These are phyloP conservation scores for Skeletonema menzelii DNA, from an alignment of 108 stramenopile species.

Conservation along the genomic window DNA sequence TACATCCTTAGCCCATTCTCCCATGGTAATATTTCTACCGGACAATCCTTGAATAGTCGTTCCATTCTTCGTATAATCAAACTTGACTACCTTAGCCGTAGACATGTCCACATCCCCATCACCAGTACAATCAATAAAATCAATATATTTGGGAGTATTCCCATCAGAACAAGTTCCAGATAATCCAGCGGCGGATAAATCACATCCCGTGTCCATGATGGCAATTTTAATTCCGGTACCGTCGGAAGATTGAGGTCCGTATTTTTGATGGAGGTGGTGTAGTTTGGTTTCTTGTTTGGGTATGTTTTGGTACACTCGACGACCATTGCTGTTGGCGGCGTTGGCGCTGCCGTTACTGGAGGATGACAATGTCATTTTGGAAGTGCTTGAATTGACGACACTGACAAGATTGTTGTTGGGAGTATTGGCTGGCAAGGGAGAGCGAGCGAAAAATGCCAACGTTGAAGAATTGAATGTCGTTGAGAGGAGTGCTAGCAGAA, in stretches of 20 bases:
- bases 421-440: too few species aligned
- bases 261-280: conserved; percentile 35
- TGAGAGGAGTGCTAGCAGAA: too few species aligned
- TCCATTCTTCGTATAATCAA: conserved; percentile 4
- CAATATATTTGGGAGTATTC: conserved; percentile 69
- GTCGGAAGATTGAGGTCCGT: conserved; percentile 61
- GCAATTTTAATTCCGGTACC: conserved; percentile 81
- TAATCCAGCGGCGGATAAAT: conserved; percentile 76
- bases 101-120: conserved; percentile 83
- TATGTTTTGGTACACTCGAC: conserved; percentile 3
- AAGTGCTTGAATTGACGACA: too few species aligned
- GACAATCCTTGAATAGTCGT: conserved; percentile 49
- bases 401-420: too few species aligned
- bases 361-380: too few species aligned
- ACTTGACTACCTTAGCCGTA: conserved; percentile 11
- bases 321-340: too few species aligned
- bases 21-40: conserved; percentile 46
- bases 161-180: conserved; percentile 53
- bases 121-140: conserved; percentile 91
- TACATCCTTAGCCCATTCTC: conserved; percentile 16
- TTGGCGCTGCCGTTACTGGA: too few species aligned
- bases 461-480: too few species aligned
- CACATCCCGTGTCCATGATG: conserved; percentile 92
- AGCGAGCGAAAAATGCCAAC: too few species aligned
- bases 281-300: conserved; percentile 65